Conservation (phyloP, 1,284 basidiomycete species). For the Trametes sp. region DNA sequence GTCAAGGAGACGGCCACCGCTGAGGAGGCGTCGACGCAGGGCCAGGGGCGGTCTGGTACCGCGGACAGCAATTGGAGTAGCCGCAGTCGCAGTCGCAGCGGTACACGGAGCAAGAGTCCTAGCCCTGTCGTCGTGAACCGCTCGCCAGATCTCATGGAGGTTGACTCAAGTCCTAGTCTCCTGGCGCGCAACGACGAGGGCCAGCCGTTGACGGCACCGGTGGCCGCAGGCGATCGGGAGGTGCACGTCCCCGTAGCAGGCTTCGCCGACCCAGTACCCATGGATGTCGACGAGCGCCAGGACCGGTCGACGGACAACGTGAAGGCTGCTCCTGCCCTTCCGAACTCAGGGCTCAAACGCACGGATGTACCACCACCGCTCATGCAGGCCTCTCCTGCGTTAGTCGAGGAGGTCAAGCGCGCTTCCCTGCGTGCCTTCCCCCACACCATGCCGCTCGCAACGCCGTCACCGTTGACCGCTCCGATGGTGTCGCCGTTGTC, state of each 20-base stretch:
- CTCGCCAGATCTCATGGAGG: conserved; percentile 42
- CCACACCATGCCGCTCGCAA: conserved; percentile 9
- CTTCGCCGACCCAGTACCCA: conserved; percentile 31
- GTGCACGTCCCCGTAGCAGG: conserved; percentile 42
- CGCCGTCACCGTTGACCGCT: background rate
- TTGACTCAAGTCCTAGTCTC: conserved; percentile 36
- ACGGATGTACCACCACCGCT: conserved; percentile 17
- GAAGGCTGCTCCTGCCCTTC: background rate
- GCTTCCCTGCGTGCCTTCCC: conserved; percentile 30
- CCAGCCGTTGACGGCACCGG: conserved; percentile 31
- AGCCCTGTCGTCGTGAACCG: conserved; percentile 28
- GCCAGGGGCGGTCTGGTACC: conserved; percentile 21
- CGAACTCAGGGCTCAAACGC: conserved; percentile 14
- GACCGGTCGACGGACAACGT: background rate
- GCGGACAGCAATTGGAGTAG: conserved; percentile 12
- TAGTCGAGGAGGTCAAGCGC: conserved; percentile 37
- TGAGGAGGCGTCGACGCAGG: conserved; percentile 21
- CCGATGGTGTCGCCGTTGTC: background rate
- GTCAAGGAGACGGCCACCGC: conserved; percentile 28
- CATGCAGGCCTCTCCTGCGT: conserved; percentile 34
- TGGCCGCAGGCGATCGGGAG: conserved; percentile 47
- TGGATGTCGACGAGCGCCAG: conserved; percentile 38
- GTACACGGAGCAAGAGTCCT: conserved; percentile 32
- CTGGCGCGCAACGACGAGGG: conserved; percentile 30
- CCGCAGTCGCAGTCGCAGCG: conserved; percentile 26